These are phyloP conservation scores for Peniophora sp. DNA, from an alignment of 1,284 basidiomycete species.

Conservation along the genomic window DNA sequence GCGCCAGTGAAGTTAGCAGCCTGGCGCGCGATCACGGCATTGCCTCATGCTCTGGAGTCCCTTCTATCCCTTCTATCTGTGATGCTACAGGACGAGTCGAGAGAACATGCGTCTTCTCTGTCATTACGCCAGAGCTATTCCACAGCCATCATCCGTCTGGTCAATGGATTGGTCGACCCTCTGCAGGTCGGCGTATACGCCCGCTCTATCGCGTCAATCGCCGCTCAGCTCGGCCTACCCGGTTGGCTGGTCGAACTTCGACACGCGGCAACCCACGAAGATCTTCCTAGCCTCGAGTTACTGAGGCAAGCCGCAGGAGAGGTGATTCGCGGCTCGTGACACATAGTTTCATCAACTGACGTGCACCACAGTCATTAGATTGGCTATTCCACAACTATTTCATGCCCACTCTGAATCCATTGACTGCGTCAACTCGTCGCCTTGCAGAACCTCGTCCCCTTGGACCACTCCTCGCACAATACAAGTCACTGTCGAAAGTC, in stretches of 20 bases:
- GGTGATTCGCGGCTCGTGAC: slow-evolving; percentile 33
- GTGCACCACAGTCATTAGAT: slow-evolving; percentile 47
- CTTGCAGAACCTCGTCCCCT: slow-evolving; percentile 38
- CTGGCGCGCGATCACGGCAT: slow-evolving; percentile 63
- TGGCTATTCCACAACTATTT: slow-evolving; percentile 83
- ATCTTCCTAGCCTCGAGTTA: slow-evolving; percentile 80
- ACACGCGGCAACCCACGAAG: slow-evolving; percentile 94
- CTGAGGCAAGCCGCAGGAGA: slow-evolving; percentile 71
- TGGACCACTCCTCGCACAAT: slow-evolving; percentile 53
- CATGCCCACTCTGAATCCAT: slow-evolving; percentile 63
- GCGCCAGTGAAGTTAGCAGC: slow-evolving; percentile 53
- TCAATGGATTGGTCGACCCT: slow-evolving; percentile 93
- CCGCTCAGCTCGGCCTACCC: slow-evolving; percentile 80
- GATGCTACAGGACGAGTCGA: slow-evolving; percentile 40
- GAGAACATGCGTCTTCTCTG: slow-evolving; percentile 25
- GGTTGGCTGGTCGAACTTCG: slow-evolving; percentile 89
- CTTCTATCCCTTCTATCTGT: slow-evolving; percentile 62
- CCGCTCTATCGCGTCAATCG: slow-evolving; percentile 84
- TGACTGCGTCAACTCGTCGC: slow-evolving; percentile 22
- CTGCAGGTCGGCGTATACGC: slow-evolving; percentile 85
- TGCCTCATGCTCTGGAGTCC: slow-evolving; percentile 70
- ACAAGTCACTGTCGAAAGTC: slow-evolving; percentile 60
- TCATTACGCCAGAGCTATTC: slow-evolving; percentile 62
- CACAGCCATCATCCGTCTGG: slow-evolving; percentile 78
- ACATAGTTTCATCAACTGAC: neutral